Base-by-base conservation (phyloP, 2,329 filamentous ascomycete species). In the Arthrinium puccinioides region DNA sequence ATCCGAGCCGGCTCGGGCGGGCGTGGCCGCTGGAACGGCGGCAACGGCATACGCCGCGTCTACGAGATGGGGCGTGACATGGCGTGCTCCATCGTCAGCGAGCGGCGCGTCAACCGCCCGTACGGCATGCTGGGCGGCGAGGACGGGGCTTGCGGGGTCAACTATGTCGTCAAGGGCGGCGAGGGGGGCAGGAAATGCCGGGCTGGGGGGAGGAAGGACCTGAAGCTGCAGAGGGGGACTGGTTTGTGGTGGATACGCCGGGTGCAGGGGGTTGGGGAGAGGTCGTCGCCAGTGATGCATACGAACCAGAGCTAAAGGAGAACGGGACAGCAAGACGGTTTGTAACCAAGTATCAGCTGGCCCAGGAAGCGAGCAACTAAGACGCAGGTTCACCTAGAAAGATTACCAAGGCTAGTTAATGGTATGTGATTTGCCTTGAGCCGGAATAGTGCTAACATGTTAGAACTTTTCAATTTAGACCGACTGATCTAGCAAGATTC, bases 61-160 rank as follows among this genome's bases (percentile, higher is more conserved):
- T 83, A 87, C 44, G 82, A 87, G 54, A 85, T 84, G 52, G 64
- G 80, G 3, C 76, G 81, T 31, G 78, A 79, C 0, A 72, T 87
- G 4, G 75, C 82, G 50, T 79, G 82, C 19, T 79, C 72, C 8
- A 87, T 88, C 34, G 59, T 88, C 10, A 81, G 73, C n/a, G 84
- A 88, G 57, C 57, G 84, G 20, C 62, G 84, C 19, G 79, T 86
- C 0, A 80, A 80, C 45, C 70, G 74, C 39, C 84, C 84, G 0
- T 87, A 87, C 43, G 84, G 84, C 2, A 65, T 87, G 42, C 73
- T 74, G 18, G 84, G 84, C 2, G 84, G 84, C 3, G 76, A 75
- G 25, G 76, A 84, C 38, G 84, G 77, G 0, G 60, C 70, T 40
- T 72, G 76, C 14, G 84, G 84, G 0, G 58, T 81, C 40, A 87